These are phyloP conservation scores for Neurospora sp. DNA, from an alignment of 495 filamentous ascomycete genomes.

Conservation along the genomic window DNA sequence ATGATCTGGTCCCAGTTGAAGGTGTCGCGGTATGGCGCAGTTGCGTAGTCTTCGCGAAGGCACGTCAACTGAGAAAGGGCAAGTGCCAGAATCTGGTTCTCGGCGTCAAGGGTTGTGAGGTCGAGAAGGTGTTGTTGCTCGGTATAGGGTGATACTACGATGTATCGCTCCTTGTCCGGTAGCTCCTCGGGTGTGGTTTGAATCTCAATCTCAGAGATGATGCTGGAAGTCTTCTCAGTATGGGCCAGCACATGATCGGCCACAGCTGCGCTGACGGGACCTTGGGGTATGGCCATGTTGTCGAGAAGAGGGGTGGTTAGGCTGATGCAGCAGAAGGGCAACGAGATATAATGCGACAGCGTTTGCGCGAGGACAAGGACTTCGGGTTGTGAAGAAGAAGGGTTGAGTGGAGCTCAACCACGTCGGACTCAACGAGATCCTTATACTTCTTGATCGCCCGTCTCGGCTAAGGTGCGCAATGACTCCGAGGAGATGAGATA, in stretches of 20 bases:
- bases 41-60: slow-evolving; percentile 62
- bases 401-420: not conserved
- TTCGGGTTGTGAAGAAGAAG: not conserved
- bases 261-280: slow-evolving; percentile 5
- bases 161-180: slow-evolving; percentile 19
- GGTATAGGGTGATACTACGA: slow-evolving; percentile 69
- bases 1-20: slow-evolving; percentile 72
- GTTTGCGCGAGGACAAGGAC: not conserved
- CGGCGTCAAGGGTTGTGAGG: slow-evolving; percentile 49
- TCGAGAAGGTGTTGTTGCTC: slow-evolving; percentile 59
- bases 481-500: not conserved
- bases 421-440: not conserved
- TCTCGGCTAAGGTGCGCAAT: not conserved
- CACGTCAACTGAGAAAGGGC: slow-evolving; percentile 55
- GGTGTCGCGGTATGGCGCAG: slow-evolving; percentile 56
- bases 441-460: not conserved
- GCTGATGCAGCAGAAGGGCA: not conserved
- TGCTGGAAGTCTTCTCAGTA: slow-evolving; percentile 2
- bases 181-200: not conserved
- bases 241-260: not conserved
- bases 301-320: not conserved
- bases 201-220: slow-evolving; percentile 5
- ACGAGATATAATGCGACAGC: not conserved
- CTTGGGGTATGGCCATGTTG: slow-evolving; percentile 13
- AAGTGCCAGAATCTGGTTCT: slow-evolving; percentile 59